Base-by-base conservation (phyloP, 768 basidiomycete genomes). In the Leccinellum rugosiceps region DNA sequence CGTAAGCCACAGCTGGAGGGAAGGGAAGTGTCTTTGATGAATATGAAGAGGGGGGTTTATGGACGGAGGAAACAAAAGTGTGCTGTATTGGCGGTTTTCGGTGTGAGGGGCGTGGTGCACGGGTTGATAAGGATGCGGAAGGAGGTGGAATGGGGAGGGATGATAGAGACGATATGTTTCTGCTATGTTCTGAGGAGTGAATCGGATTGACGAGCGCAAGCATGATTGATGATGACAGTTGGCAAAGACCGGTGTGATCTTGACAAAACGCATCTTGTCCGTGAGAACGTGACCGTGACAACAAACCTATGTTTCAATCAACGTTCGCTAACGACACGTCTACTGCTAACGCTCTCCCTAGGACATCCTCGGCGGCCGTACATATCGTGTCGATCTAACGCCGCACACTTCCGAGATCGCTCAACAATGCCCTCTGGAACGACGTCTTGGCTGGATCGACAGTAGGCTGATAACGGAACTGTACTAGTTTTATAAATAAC, bases 181-280 rank as follows among this genome's bases (percentile, higher is more conserved):
- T 66, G 45, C 63, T 67, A 55, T 67, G 71, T 55, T 73, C 70
- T 53, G 68, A 58, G 35, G 64, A 58, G 53, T 68, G 66, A n/a
- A 70, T 60, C 14, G 78, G 77, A 63, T 78, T 75, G 63, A 79
- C 80, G 55, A 81, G 76, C 57, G 80, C 80, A 62, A 81, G 81
- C 80, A 81, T 82, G 61, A 38, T 38, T 35, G 35, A 38, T 38
- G 35, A 58, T 61, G 65, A 58, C 31, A 19, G 62, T 60, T 41
- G 21, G 62, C 47, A 52, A 62, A 58, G 55, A 65, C 38, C 30
- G 25, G 50, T 7, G 38, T 50, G 53, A 65, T 58, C 56, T 69
- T 25, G 44, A 57, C 55, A 56, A 62, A 52, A 54, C 50, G 38
- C 53, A 56, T 50, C n/a, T 14, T 14, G 3, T 1, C 14, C 69